phyloP scores from a whole-genome alignment of 2,329 filamentous ascomycete species.

The Diaporthe sp. region DNA sequence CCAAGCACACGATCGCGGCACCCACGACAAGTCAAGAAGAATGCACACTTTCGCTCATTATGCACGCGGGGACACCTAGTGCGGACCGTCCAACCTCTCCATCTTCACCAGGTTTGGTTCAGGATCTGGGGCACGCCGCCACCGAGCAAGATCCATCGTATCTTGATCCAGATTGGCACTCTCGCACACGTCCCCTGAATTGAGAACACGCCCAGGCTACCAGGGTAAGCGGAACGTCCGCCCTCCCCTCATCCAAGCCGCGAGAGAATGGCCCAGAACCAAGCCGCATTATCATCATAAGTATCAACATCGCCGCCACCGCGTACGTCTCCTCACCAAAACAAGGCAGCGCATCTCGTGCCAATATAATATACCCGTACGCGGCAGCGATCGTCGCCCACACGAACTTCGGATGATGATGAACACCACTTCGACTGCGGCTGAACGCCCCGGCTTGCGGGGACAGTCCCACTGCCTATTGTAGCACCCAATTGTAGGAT shows the following conservation, averaged over 20 bases:
- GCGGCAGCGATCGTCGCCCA: constrained; percentile 13
- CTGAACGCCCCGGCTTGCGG: neutral
- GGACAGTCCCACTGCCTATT: neutral
- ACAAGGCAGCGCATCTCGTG: neutral
- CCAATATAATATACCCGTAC: neutral
- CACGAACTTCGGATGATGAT: constrained; percentile 15
- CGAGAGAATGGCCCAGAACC: neutral
- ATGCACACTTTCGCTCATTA: constrained; percentile 7
- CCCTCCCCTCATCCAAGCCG: neutral
- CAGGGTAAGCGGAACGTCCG: neutral
- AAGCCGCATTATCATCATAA: neutral
- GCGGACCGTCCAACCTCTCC: neutral
- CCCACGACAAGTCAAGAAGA: constrained; percentile 5
- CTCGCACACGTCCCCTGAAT: neutral
- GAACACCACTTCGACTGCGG: constrained; percentile 16
- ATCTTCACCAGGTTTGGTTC: neutral
- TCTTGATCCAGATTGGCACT: neutral
- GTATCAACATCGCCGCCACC: neutral
- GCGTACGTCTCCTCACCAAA: neutral
- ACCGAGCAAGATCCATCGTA: neutral
- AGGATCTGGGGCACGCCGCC: neutral
- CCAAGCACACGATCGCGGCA: constrained; percentile 8
- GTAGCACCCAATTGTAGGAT: neutral
- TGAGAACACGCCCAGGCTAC: neutral
- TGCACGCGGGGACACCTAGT: neutral